Conservation (phyloP, 2,329 filamentous ascomycete species). For the Teratosphaeria destructans region DNA sequence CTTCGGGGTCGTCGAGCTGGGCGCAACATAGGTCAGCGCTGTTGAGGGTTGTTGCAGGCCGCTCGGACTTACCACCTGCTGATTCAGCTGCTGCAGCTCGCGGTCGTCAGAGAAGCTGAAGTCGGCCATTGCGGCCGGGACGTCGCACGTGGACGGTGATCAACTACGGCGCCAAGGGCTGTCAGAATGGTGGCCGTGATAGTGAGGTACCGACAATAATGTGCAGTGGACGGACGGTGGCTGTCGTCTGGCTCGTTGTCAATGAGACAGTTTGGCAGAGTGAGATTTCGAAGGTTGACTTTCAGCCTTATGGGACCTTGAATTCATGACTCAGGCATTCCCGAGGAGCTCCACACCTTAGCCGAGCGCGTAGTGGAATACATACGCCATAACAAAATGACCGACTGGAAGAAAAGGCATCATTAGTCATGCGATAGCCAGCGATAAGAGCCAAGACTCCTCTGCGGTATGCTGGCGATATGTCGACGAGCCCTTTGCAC, state of each 20-base stretch:
- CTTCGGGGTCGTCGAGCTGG: slow-evolving; percentile 64
- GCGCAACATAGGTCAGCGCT: background rate
- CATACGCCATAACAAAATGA: too few relatives aligned
- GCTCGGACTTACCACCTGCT: slow-evolving; percentile 17
- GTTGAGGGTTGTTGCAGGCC: background rate
- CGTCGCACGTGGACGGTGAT: background rate
- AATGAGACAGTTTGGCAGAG: background rate
- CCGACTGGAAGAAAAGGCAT: too few relatives aligned
- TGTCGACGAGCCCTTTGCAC: background rate
- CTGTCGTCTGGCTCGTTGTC: background rate
- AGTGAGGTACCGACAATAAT: background rate
- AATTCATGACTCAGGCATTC: background rate
- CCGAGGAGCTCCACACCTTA: background rate
- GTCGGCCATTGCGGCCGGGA: slow-evolving; percentile 17
- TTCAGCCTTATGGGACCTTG: background rate
- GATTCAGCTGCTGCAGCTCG: slow-evolving; percentile 22
- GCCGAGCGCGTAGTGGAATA: background rate
- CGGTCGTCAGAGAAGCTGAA: slow-evolving; percentile 22
- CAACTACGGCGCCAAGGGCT: background rate
- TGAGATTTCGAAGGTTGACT: background rate
- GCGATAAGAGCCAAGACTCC: background rate
- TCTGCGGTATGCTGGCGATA: background rate
- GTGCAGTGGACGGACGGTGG: background rate
- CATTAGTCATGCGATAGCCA: background rate
- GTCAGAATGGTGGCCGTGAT: background rate